Base-by-base conservation (phyloP, 2,329 filamentous ascomycete species). In the Monosporascus ibericus region DNA sequence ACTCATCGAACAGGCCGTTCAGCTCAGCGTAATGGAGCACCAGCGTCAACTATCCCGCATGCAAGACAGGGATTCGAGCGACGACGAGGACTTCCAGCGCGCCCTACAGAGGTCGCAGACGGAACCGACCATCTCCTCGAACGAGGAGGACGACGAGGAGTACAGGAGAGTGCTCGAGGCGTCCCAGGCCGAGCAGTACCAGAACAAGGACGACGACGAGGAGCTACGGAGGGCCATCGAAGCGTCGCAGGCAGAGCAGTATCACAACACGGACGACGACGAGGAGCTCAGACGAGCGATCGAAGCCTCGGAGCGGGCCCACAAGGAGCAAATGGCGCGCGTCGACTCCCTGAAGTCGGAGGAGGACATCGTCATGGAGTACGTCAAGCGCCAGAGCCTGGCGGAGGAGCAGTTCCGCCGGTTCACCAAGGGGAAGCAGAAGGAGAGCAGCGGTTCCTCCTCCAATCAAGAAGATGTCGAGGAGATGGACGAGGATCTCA, bases 351-450 rank as follows among this genome's bases (percentile, higher is more conserved):
- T 72, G 50, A 75, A 70, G 62, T 80, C 76, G 0, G 87, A 91
- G 63, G 87, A 92, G 64, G 81, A 90, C 52, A 82, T 87, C 53
- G 81, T 91, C 8, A 68, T 92, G 65, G 86, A 90, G 61, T 90
- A 89, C 67, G 78, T 90, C 40, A 88, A 86, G 75, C 87, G 84
- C 72, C 86, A 91, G 72, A 90, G 86, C 66, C 65, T 90, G 42
- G 76, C 80, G 0, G 88, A 92, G 69, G 84, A 85, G 58, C 76
- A 84, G 64, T 75, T 67, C 48, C 68, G 72, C 11, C 59, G 65
- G 49, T 60, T 65, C 36, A 57, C n/a, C 17, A 71, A 72, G 60
- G 69, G 64, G 5, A 73, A 70, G 56, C 70, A 64, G 1, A 67
- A 62, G 18, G 65, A 50, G 42, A 52, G n/a, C 59, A 58, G 40